Conservation (phyloP, 805 yeast genomes). For the Yarrowia sp. region DNA sequence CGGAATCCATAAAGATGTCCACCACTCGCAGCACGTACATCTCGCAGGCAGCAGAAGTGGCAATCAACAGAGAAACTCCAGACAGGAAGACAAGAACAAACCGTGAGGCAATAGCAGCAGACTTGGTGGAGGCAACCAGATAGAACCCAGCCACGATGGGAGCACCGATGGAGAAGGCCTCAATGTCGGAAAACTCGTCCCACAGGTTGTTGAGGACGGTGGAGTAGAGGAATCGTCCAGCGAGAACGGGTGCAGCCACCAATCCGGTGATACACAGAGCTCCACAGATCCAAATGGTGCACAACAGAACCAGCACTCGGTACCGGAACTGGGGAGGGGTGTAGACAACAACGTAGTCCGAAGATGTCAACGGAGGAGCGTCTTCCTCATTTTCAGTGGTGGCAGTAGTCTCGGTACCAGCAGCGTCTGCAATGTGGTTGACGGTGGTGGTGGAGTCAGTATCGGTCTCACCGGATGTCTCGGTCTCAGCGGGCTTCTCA, state of each 20-base stretch:
- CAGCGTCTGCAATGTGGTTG: neutral
- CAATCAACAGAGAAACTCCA: neutral
- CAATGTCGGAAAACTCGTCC: constrained; percentile 30
- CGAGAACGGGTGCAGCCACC: constrained; percentile 33
- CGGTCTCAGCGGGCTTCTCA: too few relatives aligned
- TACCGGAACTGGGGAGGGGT: constrained; percentile 72
- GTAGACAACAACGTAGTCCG: constrained; percentile 67
- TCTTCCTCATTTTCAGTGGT: constrained; percentile 35
- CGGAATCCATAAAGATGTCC: neutral
- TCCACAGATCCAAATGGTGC: constrained; percentile 48
- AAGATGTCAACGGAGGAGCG: neutral
- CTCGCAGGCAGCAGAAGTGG: neutral
- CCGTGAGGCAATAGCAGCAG: neutral
- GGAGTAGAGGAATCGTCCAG: constrained; percentile 32
- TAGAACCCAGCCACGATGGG: constrained; percentile 12
- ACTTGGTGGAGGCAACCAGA: constrained; percentile 14
- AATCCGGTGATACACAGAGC: constrained; percentile 30
- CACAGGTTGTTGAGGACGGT: constrained; percentile 4
- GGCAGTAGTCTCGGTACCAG: constrained; percentile 34
- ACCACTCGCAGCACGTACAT: neutral
- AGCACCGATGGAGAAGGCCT: constrained; percentile 31
- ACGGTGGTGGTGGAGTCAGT: neutral
- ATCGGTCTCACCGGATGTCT: too few relatives aligned
- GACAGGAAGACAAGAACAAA: neutral
- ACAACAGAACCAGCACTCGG: constrained; percentile 52